A percentile compares a stretch with the other conserved stretches of the same genome.
Evolutionary conservation across 768 basidiomycete genomes (phyloP).

Genomic region (Panus rudis): DNA sequence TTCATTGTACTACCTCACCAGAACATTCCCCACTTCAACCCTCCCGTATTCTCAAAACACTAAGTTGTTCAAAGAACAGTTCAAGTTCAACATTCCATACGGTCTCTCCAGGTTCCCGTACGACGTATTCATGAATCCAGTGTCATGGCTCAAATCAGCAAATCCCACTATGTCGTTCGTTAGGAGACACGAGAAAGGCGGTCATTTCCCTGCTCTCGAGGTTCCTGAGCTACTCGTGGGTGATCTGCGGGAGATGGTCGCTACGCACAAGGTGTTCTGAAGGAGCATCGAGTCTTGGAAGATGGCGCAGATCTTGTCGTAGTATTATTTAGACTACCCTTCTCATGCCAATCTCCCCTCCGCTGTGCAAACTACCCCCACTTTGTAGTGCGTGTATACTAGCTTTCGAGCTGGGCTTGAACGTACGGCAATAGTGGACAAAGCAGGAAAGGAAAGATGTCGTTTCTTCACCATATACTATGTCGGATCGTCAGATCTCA

Average conservation of each 20-base stretch:
- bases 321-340: too few species aligned
- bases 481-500: too few species aligned
- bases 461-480: too few species aligned
- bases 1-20: conserved; percentile 21
- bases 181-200: conserved; percentile 6
- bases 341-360: too few species aligned
- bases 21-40: conserved; percentile 15
- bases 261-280: neutral
- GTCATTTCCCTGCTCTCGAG: conserved; percentile 9
- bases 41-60: conserved; percentile 16
- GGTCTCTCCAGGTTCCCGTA: conserved; percentile 3
- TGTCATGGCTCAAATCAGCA: conserved; percentile 4
- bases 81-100: conserved; percentile 2
- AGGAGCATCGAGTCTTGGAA: too few species aligned
- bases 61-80: neutral
- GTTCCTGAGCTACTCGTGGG: conserved; percentile 4
- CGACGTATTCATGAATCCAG: conserved; percentile 4
- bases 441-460: too few species aligned
- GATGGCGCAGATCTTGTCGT: too few species aligned
- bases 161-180: conserved; percentile 3
- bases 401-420: too few species aligned
- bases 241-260: conserved; percentile 4
- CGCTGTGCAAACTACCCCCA: too few species aligned
- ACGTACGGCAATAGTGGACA: too few species aligned
- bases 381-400: too few species aligned